phyloP scores from a whole-genome alignment of 306 rosid species.

The cucumber (Cucumis sativus) region Cucumber_9930_V3 NC_026655.2:8829501-8830000 shows the following conservation, averaged over 20 bases:
- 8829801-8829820: not conserved
- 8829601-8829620: not conserved
- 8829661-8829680: constrained; percentile 47
- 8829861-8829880: not conserved
- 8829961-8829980: not conserved
- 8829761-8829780: not conserved
- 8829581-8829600: not conserved
- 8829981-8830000: not conserved
- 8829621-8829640: not conserved
- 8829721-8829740: constrained; percentile 67
- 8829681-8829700: constrained; percentile 51
- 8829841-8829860: not conserved
- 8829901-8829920: not conserved
- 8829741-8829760: not conserved
- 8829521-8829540: not conserved
- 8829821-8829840: not conserved
- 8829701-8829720: constrained; percentile 68
- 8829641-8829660: constrained; percentile 1
- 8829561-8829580: not conserved
- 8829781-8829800: not conserved
- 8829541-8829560: not conserved
- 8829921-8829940: not conserved
- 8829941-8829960: not conserved
- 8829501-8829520: not conserved
- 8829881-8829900: not conserved